Conservation (phyloP, 2,329 filamentous ascomycete genomes). For the Claviceps sp. region DNA sequence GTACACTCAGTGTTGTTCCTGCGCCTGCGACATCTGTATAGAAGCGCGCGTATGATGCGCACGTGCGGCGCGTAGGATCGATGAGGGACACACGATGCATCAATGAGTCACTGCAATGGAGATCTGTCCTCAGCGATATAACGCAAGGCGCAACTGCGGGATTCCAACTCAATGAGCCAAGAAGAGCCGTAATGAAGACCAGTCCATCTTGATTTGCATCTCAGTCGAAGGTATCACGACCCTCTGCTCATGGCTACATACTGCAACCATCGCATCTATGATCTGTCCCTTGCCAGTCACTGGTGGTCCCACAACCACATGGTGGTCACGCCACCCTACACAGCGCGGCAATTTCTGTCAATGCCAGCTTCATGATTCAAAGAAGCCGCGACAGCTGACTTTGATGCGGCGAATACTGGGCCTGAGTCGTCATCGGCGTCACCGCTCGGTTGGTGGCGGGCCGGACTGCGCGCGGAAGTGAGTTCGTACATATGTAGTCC, state of each 20-base stretch:
- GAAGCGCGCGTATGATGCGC: too few relatives aligned
- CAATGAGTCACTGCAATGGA: too few relatives aligned
- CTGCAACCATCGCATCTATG: too few relatives aligned
- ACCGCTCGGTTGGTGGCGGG: neutral
- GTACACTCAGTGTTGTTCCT: neutral
- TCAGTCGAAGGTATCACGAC: too few relatives aligned
- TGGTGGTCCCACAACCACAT: slow-evolving; percentile 1
- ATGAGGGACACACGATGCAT: too few relatives aligned
- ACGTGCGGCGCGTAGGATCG: too few relatives aligned
- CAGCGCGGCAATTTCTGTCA: neutral
- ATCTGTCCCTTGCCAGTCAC: neutral
- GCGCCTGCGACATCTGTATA: neutral
- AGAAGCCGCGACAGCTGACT: neutral
- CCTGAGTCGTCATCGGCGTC: neutral
- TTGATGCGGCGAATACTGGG: neutral
- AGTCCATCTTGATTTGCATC: too few relatives aligned
- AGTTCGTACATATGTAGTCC: too few relatives aligned
- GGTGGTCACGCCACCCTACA: slow-evolving; percentile 1
- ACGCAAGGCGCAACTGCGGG: too few relatives aligned
- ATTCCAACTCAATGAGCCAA: too few relatives aligned
- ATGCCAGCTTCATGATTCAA: neutral
- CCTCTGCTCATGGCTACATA: neutral
- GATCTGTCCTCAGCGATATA: too few relatives aligned
- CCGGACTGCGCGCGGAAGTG: neutral
- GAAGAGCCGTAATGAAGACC: too few relatives aligned